These are phyloP conservation scores for Syncephalastrum racemosum DNA, from an alignment of 371 early-diverging fungal species.

Conservation along the genomic window DNA sequence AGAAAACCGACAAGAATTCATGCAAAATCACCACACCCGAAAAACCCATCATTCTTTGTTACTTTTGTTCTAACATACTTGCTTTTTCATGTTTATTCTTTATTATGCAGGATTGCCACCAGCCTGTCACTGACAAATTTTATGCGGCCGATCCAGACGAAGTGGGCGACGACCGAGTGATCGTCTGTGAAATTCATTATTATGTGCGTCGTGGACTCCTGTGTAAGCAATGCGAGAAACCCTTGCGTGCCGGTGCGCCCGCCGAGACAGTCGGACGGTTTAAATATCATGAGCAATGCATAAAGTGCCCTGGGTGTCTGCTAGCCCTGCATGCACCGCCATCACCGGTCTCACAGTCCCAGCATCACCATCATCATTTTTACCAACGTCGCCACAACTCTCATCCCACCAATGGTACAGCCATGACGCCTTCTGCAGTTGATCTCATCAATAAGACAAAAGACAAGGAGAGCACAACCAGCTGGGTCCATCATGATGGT, in stretches of 20 bases:
- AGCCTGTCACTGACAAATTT: conserved; percentile 16
- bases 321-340: conserved; percentile 10
- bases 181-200: conserved; percentile 19
- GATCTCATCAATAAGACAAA: not conserved
- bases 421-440: not conserved
- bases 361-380: not conserved
- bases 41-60: too few relatives aligned
- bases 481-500: conserved; percentile 78
- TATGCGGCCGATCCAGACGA: conserved; percentile 14
- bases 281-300: conserved; percentile 17
- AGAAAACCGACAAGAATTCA: not conserved
- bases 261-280: conserved; percentile 9
- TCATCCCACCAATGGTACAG: not conserved
- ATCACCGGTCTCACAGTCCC: not conserved
- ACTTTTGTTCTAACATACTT: too few relatives aligned
- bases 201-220: not conserved
- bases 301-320: conserved; percentile 17
- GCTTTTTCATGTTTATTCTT: not conserved
- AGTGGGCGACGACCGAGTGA: conserved; percentile 3
- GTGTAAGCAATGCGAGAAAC: conserved; percentile 12
- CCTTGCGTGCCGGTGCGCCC: not conserved
- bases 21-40: too few relatives aligned
- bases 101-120: conserved; percentile 17
- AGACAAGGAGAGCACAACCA: conserved; percentile 61
- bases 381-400: conserved; percentile 1